Evolutionary conservation across 495 filamentous ascomycete genomes (phyloP), one percentile per base, ranked within the genome.

Genomic region (Aspergillus panamensis): DNA sequence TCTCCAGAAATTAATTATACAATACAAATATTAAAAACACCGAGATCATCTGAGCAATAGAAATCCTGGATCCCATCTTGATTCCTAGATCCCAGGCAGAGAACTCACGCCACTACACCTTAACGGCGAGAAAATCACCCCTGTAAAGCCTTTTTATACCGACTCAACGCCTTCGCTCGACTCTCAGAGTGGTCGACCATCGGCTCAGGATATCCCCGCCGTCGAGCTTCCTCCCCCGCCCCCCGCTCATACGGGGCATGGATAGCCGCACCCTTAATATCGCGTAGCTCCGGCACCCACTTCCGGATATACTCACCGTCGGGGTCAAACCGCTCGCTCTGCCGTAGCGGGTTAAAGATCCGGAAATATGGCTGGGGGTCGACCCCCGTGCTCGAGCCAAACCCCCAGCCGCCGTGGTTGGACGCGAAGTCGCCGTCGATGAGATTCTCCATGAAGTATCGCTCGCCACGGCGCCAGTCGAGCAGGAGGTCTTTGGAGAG

Each of bases 321-420:
- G 0, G 74, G 70, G 62, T 86, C 83, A 54, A 80, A 96, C 73
- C 86, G 91, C 78, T 93, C 89, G 65, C 88, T 89, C 75, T 97
- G 92, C 56, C 90, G 72, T 17, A 87, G 62, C 6, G 92, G 92
- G 67, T 96, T 97, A 70, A 97, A 96, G 57, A 97, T 88, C 3
- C 90, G 80, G 62, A 96, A 96, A 64, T 93, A 96, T 0, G 92
- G 91, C 73, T 96, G 91, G 2, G 92, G 90, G 69, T 96, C 92
- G 0, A 93, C 91, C 12, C 92, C 92, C 1, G 89, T 88, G 10
- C 80, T 85, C 0, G 87, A 84, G 14, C 82, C 81, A 68, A 92
- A 96, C 0, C 92, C 92, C 92, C 92, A 96, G 0, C 92, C 92
- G 20, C 92, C 90, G 64, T 93, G 93, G 64, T 97, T 97, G 39